Evolutionary conservation across 208 protist genomes (phyloP), one percentile per base, ranked within the genome.

Genomic region (Naegleria lovaniensis): DNA sequence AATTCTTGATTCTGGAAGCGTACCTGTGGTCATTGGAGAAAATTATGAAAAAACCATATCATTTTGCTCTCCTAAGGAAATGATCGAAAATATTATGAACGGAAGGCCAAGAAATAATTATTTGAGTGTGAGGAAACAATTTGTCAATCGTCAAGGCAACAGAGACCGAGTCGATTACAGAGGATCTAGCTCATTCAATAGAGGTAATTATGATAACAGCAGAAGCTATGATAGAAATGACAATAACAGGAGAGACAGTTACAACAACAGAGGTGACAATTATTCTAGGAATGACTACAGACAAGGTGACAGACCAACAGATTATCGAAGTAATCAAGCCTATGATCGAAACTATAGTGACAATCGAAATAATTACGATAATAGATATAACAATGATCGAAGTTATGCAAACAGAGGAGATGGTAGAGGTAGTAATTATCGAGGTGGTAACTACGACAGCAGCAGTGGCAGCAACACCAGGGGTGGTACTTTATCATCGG

Each of bases 101-200:
- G 67, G 67, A 36, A 79, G 25, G n/a, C 67, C 67, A 79, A 79
- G 67, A 79, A 79, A 79, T 79, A 79, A 79, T 33, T 79, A 79
- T 79, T 79, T 79, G 29, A 36, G 29, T 13, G 5, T 36, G 7
- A 79, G 67, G 36, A 79, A 33, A 79, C 13, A 29, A 13, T 11
- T 19, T 36, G 29, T 4, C 0, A 33, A 33, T 36, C 6, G 67
- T 9, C 19, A 33, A 36, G 36, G n/a, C 29, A 79, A 79, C n/a
- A 79, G 67, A 79, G 67, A 79, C 5, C 55, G 55, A 29, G 55
- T 67, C 3, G 55, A 67, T 13, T 67, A 29, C 22, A 29, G 19
- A 67, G 22, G 55, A 67, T 29, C 19, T 67, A 29, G 55, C 55
- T 29, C 11, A 15, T 67, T 67, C 13, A 67, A 67, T 67, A 67